Percentiles rank a stretch among this genome's conserved stretches.
These are phyloP conservation scores for Saturnispora hagleri DNA, from an alignment of 805 yeast genomes.

Conservation along the genomic window DNA sequence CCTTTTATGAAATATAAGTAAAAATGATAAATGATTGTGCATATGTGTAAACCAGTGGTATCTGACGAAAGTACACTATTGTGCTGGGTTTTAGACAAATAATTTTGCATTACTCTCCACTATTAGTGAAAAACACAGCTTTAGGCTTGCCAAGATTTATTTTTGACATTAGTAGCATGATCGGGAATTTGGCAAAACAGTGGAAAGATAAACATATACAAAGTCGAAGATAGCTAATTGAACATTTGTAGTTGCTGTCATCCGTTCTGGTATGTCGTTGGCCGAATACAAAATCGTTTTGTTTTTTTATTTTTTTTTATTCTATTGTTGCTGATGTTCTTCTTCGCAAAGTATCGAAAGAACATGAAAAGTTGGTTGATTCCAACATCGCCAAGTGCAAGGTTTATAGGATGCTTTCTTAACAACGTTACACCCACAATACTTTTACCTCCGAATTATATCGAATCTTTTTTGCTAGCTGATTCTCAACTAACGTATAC, in stretches of 20 bases:
- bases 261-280: not conserved
- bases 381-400: not conserved
- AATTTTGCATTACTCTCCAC: not conserved
- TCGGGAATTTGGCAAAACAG: too few relatives aligned
- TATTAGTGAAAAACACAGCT: too few relatives aligned
- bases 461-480: conserved; percentile 1
- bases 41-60: not conserved
- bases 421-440: not conserved
- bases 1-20: not conserved
- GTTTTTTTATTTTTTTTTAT: not conserved
- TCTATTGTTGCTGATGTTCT: not conserved
- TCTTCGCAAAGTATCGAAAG: not conserved
- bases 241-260: not conserved
- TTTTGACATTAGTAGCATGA: too few relatives aligned
- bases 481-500: not conserved
- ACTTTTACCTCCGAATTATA: not conserved
- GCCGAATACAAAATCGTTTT: not conserved
- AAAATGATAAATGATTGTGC: not conserved
- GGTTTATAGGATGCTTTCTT: not conserved
- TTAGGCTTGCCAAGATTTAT: too few relatives aligned
- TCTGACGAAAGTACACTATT: not conserved
- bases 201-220: too few relatives aligned
- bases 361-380: not conserved
- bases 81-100: not conserved
- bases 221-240: too few relatives aligned